A percentile compares a stretch with the other conserved stretches of the same genome.
phyloP scores from a whole-genome alignment of 768 basidiomycete genomes.

The Mycena metata region DNA sequence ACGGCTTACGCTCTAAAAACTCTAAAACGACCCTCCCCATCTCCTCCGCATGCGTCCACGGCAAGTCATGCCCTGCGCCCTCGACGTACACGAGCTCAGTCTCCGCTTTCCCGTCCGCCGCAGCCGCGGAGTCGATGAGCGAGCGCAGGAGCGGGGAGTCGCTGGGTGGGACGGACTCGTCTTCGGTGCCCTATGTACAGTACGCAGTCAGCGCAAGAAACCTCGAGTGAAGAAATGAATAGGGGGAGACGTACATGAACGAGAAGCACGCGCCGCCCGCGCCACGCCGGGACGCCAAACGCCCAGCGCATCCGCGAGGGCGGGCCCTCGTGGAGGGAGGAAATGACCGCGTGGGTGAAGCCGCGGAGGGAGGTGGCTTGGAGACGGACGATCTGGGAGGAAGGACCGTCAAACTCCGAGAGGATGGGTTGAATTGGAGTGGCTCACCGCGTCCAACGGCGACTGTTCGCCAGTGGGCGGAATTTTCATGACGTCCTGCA shows the following conservation, averaged over 20 bases:
- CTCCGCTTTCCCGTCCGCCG: not conserved
- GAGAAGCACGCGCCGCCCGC: conserved; percentile 13
- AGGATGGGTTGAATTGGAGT: not conserved
- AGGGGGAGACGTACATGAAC: conserved; percentile 16
- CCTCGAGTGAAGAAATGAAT: too few relatives aligned
- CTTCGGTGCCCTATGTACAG: conserved; percentile 7
- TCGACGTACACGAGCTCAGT: conserved; percentile 57
- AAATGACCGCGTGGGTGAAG: conserved; percentile 62
- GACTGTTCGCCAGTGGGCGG: not conserved
- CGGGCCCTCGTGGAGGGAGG: conserved; percentile 63
- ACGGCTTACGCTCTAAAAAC: conserved; percentile 41
- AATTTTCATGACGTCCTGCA: not conserved
- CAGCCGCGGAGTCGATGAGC: conserved; percentile 13
- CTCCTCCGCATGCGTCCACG: conserved; percentile 56
- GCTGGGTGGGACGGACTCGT: conserved; percentile 10
- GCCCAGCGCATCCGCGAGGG: conserved; percentile 24
- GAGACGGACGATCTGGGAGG: conserved; percentile 58
- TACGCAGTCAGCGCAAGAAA: too few relatives aligned
- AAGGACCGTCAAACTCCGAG: not conserved
- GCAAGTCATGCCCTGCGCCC: conserved; percentile 68
- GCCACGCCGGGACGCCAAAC: conserved; percentile 8
- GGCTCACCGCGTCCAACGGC: conserved; percentile 6
- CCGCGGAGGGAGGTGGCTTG: conserved; percentile 63
- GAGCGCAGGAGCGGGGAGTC: not conserved
- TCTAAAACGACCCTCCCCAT: conserved; percentile 51